Evolutionary conservation across 148 eudicot species (phyloP), one percentile per base, ranked within the genome.

Genomic region (Rhododendron vialii): DNA sequence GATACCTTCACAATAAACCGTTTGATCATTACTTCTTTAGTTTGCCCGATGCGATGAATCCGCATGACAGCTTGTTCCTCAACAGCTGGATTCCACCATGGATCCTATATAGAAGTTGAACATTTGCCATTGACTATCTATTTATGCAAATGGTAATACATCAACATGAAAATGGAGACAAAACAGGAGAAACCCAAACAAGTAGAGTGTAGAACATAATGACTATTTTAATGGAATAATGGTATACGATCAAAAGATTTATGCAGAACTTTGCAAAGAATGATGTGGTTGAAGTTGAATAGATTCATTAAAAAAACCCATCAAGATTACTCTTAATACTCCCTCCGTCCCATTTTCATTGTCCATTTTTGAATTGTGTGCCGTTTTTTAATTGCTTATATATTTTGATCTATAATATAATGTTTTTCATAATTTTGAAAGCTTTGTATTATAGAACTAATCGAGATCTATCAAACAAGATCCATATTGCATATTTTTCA

Each of bases 21-120:
- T 89, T 91, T 97, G 87, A 97, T 97, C 80, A 53, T 86, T 78
- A 97, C 99, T 0, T 87, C 86, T 84, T 93, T 94, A 26, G 95
- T 95, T 92, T 97, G 99, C 88, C 99, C 99, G 86, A 97, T 97
- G 82, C 99, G 98, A 88, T 97, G 99, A 84, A 97, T 95, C 35
- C 98, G 98, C 99, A 97, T 97, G 75, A 97, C 99, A 78, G 99
- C 98, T 92, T 97, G 99, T 85, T 97, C 99, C 92, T 97, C 99
- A 2, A 97, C 99, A 82, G 99, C 99, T 28, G 99, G 99, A 90
- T 97, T 97, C 99, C 99, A 97, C 99, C 98, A 97, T 24, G 99
- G 99, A 93, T 97, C 99, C 99, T 97, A 90, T 78, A 89, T 20
- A 84, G 17, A 77, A 91, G 69, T 75, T 84, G 47, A 53, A 51